phyloP scores from a whole-genome alignment of 2,329 filamentous ascomycete species.

The Fusarium verrucosum region DNA sequence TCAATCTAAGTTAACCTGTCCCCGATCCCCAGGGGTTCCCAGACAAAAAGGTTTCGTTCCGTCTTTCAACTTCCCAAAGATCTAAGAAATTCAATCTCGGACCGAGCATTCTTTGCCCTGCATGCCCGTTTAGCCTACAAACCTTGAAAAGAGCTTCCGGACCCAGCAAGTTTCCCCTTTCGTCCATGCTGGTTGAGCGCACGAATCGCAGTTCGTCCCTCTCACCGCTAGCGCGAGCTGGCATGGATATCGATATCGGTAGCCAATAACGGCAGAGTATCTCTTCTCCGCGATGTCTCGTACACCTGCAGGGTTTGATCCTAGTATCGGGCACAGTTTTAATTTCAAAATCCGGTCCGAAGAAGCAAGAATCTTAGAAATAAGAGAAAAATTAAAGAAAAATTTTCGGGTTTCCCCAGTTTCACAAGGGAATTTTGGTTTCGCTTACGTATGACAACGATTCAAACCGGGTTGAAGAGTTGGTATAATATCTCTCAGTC shows the following conservation, averaged over 20 bases:
- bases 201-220: slow-evolving; percentile 16
- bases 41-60: slow-evolving; percentile 10
- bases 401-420: neutral
- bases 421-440: slow-evolving; percentile 1
- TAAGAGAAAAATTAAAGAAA: neutral
- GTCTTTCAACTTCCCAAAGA: slow-evolving; percentile 7
- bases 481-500: slow-evolving; percentile 6
- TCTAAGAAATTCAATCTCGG: slow-evolving; percentile 5
- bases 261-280: slow-evolving; percentile 28
- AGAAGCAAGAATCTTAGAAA: slow-evolving; percentile 25
- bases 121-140: slow-evolving; percentile 30
- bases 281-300: slow-evolving; percentile 32
- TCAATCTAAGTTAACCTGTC: slow-evolving; percentile 8
- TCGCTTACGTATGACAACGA: slow-evolving; percentile 6
- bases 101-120: slow-evolving; percentile 20
- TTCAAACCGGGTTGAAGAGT: slow-evolving; percentile 3
- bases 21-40: slow-evolving; percentile 1
- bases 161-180: slow-evolving; percentile 24
- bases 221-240: slow-evolving; percentile 35
- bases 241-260: slow-evolving; percentile 32
- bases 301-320: slow-evolving; percentile 24
- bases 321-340: slow-evolving; percentile 16
- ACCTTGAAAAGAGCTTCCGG: slow-evolving; percentile 10
- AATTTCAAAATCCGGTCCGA: slow-evolving; percentile 29
- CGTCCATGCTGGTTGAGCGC: slow-evolving; percentile 25